Conservation (phyloP, 1,139 yeast species). For the Eremothecium cymbalariae region DNA sequence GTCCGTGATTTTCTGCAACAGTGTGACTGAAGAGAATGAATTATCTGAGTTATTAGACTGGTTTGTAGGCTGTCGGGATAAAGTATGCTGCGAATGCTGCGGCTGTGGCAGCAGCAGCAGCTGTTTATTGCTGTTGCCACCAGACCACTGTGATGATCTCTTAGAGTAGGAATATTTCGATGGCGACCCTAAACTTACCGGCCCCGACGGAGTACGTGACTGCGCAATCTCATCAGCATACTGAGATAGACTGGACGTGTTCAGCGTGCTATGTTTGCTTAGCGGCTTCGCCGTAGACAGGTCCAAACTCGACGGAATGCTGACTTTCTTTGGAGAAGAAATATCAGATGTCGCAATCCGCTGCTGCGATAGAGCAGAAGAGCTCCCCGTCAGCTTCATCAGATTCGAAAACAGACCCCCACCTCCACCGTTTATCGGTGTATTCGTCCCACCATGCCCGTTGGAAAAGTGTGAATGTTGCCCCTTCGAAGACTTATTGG, state of each 20-base stretch:
- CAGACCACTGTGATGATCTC: conserved; percentile 18
- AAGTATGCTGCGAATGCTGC: conserved; percentile 12
- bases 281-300: conserved; percentile 20
- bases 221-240: conserved; percentile 21
- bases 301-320: conserved; percentile 14
- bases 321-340: conserved; percentile 19
- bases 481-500: background rate
- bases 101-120: conserved; percentile 5
- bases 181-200: conserved; percentile 14
- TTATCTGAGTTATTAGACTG: conserved; percentile 25
- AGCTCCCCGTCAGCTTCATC: conserved; percentile 16
- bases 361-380: conserved; percentile 8
- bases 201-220: conserved; percentile 17
- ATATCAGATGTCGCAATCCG: conserved; percentile 13
- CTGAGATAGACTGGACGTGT: conserved; percentile 26
- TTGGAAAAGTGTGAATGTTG: too few relatives aligned
- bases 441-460: background rate
- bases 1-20: conserved; percentile 23
- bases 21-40: conserved; percentile 26
- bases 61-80: conserved; percentile 23
- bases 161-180: conserved; percentile 29
- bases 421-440: background rate
- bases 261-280: conserved; percentile 24
- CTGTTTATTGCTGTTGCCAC: conserved; percentile 2
- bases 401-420: conserved; percentile 15